phyloP scores from a whole-genome alignment of 2,329 filamentous ascomycete species.

The Talaromyces verruculosus region DNA sequence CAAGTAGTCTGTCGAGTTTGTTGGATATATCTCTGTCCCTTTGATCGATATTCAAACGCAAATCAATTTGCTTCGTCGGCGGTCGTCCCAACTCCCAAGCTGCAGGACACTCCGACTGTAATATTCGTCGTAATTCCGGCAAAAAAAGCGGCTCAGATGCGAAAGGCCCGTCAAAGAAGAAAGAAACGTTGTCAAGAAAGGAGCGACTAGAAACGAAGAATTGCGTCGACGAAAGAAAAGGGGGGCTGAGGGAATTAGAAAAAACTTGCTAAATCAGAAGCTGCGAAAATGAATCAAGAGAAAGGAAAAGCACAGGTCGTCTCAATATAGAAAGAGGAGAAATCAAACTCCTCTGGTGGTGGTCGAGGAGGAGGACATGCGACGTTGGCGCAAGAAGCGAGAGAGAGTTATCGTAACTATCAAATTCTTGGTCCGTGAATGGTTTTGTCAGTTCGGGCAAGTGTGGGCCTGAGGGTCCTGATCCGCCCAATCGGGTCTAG shows the following conservation, averaged over 20 bases:
- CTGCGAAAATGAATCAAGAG: conserved; percentile 12
- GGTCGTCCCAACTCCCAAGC: not conserved
- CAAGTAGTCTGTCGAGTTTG: no score
- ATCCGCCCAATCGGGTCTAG: conserved; percentile 24
- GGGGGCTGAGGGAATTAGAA: conserved; percentile 17
- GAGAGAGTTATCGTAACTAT: conserved; percentile 12
- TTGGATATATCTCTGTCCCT: not conserved
- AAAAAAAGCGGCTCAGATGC: not conserved
- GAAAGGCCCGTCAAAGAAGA: not conserved
- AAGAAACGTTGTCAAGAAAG: conserved; percentile 16
- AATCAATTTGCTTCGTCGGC: not conserved
- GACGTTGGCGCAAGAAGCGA: conserved; percentile 18
- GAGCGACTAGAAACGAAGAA: conserved; percentile 19
- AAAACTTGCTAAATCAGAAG: conserved; percentile 14
- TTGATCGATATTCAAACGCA: not conserved
- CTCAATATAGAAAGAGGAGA: not conserved
- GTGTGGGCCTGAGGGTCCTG: conserved; percentile 12
- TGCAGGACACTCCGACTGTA: not conserved
- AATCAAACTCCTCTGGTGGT: conserved; percentile 11
- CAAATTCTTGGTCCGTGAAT: not conserved
- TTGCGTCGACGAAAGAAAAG: conserved; percentile 3
- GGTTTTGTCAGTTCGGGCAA: conserved; percentile 12
- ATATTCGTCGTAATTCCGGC: no score
- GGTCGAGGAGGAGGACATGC: conserved; percentile 16
- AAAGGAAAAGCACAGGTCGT: not conserved